Evolutionary conservation across 2,329 filamentous ascomycete species (phyloP).

Genomic region (Penicillium sp.): DNA sequence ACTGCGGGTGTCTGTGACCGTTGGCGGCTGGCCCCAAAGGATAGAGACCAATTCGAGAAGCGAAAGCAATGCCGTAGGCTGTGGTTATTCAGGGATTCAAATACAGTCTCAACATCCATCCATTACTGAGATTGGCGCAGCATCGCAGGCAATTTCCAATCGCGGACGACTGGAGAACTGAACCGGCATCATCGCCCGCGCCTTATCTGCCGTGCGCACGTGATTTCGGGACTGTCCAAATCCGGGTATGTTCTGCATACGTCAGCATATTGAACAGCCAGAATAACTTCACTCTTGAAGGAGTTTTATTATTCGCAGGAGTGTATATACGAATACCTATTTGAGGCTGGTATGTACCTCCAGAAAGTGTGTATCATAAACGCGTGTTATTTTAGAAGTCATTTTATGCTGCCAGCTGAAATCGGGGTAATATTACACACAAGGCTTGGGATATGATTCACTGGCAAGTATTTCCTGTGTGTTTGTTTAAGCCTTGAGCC

Average conservation of each 20-base stretch:
- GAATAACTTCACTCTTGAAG: neutral
- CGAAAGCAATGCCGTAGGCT: neutral
- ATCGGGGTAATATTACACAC: neutral
- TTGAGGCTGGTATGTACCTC: neutral
- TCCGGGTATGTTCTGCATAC: constrained; percentile 12
- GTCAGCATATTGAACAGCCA: constrained; percentile 4
- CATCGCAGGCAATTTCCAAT: constrained; percentile 11
- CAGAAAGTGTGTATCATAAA: neutral
- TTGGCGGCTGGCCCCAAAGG: neutral
- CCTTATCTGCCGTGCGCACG: constrained; percentile 16
- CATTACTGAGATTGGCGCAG: neutral
- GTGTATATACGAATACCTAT: neutral
- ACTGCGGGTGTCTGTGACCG: constrained; percentile 5
- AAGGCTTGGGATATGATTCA: neutral
- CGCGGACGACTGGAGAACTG: constrained; percentile 7
- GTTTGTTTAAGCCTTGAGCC: constrained; percentile 15
- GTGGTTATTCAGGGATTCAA: neutral
- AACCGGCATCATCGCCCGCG: constrained; percentile 9
- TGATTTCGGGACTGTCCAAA: constrained; percentile 19
- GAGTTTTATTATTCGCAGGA: neutral
- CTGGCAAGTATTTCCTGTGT: neutral
- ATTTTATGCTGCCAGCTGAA: neutral
- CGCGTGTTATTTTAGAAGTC: neutral
- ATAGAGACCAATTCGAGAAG: neutral
- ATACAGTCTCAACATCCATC: neutral